Conservation (phyloP, 202 grass and related monocot species). For the Setaria viridis region DNA sequence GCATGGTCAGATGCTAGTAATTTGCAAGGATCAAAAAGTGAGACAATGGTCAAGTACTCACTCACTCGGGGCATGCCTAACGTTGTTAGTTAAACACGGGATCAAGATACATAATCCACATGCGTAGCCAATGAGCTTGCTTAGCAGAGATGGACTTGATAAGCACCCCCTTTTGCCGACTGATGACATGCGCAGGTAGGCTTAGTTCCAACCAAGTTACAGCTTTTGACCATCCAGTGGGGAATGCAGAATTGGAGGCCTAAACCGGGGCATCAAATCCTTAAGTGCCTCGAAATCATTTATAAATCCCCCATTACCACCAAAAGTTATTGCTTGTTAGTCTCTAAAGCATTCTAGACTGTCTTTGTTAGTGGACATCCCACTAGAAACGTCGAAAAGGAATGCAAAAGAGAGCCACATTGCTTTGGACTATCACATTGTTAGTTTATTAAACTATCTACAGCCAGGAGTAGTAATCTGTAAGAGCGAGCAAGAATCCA, state of each 20-base stretch:
- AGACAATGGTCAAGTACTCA: not conserved
- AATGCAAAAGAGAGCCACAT: not conserved
- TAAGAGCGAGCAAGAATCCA: slow-evolving; percentile 20
- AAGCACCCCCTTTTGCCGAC: slow-evolving; percentile 1
- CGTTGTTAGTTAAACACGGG: not conserved
- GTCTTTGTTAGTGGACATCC: slow-evolving; percentile 50
- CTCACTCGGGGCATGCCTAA: not conserved
- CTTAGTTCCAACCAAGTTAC: slow-evolving; percentile 40
- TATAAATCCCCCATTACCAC: slow-evolving; percentile 34
- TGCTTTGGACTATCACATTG: slow-evolving; percentile 25
- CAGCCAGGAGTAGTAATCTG: not conserved
- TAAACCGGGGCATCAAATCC: slow-evolving; percentile 26
- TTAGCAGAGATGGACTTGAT: slow-evolving; percentile 6
- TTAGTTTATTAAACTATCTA: slow-evolving; percentile 18
- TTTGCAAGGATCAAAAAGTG: not conserved
- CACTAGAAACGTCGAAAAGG: slow-evolving; percentile 35
- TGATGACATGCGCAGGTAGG: slow-evolving; percentile 41
- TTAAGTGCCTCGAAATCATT: slow-evolving; percentile 46
- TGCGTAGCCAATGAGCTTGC: not conserved
- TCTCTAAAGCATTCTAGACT: slow-evolving; percentile 20
- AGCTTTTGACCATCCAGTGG: slow-evolving; percentile 39
- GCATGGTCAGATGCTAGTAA: not conserved
- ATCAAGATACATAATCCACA: not conserved
- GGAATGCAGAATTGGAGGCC: slow-evolving; percentile 22
- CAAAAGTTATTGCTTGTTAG: slow-evolving; percentile 33